These are phyloP conservation scores for Xylariaceae sp. DNA, from an alignment of 2,329 filamentous ascomycete genomes.

Conservation along the genomic window DNA sequence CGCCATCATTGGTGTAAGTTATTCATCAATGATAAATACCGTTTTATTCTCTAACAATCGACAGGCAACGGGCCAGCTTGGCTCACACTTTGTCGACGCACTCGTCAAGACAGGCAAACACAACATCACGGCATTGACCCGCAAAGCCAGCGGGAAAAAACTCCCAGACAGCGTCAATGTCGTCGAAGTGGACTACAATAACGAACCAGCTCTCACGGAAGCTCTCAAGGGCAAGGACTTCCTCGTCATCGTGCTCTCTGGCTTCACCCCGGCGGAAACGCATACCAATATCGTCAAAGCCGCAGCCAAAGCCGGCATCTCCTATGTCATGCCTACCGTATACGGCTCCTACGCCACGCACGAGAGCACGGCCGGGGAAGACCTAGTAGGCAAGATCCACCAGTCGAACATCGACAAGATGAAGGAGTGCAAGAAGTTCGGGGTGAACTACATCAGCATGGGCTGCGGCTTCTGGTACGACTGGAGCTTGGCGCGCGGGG, in stretches of 20 bases:
- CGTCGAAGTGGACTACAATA: conserved; percentile 39
- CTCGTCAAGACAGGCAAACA: conserved; percentile 47
- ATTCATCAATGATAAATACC: not conserved
- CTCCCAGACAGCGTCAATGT: conserved; percentile 42
- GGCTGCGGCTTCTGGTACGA: conserved; percentile 51
- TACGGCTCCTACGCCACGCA: conserved; percentile 39
- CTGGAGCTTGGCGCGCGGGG: conserved; percentile 41
- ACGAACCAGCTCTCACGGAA: conserved; percentile 38
- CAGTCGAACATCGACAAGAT: conserved; percentile 3
- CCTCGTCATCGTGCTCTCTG: conserved; percentile 50
- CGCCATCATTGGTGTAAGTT: conserved; percentile 33
- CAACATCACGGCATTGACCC: conserved; percentile 47
- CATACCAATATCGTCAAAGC: conserved; percentile 49
- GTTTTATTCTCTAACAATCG: not conserved
- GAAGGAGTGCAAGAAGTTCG: conserved; percentile 3
- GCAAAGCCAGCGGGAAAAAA: conserved; percentile 37
- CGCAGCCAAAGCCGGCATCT: conserved; percentile 50
- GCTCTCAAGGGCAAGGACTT: conserved; percentile 52
- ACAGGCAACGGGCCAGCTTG: conserved; percentile 33
- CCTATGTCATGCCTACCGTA: conserved; percentile 52
- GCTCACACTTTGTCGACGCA: conserved; percentile 34
- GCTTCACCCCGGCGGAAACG: conserved; percentile 40
- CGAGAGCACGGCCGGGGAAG: conserved; percentile 34
- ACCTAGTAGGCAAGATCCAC: not conserved
- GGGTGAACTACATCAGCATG: conserved; percentile 37